phyloP scores from a whole-genome alignment of 805 yeast genomes.

The Monosporozyma solicola region DNA sequence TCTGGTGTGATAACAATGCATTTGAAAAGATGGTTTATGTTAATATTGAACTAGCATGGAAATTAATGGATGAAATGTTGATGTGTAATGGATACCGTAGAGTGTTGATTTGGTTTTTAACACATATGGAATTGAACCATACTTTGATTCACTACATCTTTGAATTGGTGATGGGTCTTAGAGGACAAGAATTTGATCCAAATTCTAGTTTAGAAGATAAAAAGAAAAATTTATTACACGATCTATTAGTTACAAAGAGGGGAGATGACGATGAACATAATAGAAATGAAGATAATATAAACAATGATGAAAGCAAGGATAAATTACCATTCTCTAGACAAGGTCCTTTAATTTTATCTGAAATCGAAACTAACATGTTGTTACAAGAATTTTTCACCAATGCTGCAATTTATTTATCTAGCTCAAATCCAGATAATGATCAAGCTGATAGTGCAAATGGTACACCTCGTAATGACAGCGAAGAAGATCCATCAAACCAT shows the following conservation, averaged over 20 bases:
- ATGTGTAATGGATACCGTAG: constrained; percentile 61
- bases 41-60: constrained; percentile 46
- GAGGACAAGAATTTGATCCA: constrained; percentile 35
- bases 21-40: constrained; percentile 45
- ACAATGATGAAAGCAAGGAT: constrained; percentile 8
- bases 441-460: constrained; percentile 4
- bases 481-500: constrained; percentile 9
- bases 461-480: constrained; percentile 6
- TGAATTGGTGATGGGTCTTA: constrained; percentile 46
- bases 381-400: constrained; percentile 62
- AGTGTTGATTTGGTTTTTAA: constrained; percentile 56
- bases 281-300: background rate
- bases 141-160: constrained; percentile 53
- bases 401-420: constrained; percentile 36
- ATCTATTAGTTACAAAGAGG: constrained; percentile 3
- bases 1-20: constrained; percentile 35
- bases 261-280: constrained; percentile 8
- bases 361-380: constrained; percentile 55
- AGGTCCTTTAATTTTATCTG: constrained; percentile 46
- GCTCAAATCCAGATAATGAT: constrained; percentile 14
- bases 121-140: constrained; percentile 50
- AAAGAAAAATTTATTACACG: constrained; percentile 5
- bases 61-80: constrained; percentile 58
- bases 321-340: constrained; percentile 41
- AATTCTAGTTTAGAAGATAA: constrained; percentile 4